These are phyloP conservation scores for Cladophialophora carrionii DNA, from an alignment of 2,329 filamentous ascomycete genomes.

Conservation along the genomic window DNA sequence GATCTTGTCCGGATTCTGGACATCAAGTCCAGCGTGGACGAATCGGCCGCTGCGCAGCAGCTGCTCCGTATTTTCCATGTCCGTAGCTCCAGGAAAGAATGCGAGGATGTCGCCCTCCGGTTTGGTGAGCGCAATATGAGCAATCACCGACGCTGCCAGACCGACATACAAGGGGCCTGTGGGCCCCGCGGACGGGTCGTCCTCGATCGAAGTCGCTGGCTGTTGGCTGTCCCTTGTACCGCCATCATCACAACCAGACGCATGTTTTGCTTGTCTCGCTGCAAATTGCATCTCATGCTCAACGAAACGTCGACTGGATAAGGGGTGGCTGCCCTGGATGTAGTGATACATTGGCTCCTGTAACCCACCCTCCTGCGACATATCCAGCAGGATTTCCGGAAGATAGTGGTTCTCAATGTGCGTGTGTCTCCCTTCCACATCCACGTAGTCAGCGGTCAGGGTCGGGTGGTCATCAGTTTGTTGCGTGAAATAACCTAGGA, in stretches of 20 bases:
- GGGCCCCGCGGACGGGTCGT: constrained; percentile 37
- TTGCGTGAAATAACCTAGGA: constrained; percentile 78
- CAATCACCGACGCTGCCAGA: constrained; percentile 51
- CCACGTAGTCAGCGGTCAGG: constrained; percentile 63
- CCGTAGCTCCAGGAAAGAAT: constrained; percentile 90
- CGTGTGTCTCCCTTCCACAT: constrained; percentile 91
- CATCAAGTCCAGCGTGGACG: constrained; percentile 46
- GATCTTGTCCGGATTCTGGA: constrained; percentile 48
- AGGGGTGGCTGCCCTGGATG: constrained; percentile 14
- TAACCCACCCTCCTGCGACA: constrained; percentile 8
- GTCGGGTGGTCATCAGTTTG: not conserved
- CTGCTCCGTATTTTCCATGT: constrained; percentile 72
- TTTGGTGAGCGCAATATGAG: constrained; percentile 52
- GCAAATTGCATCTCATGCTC: constrained; percentile 25
- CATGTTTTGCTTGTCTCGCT: constrained; percentile 3
- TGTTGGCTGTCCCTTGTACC: not conserved
- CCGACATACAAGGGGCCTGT: constrained; percentile 35
- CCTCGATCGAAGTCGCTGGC: not conserved
- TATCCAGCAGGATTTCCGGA: constrained; percentile 69
- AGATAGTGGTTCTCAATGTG: constrained; percentile 85
- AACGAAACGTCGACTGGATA: constrained; percentile 24
- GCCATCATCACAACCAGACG: not conserved
- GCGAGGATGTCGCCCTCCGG: constrained; percentile 73
- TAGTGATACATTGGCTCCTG: constrained; percentile 19
- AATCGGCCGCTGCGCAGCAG: constrained; percentile 39